Conservation (phyloP, 768 basidiomycete genomes). For the Mycena vitilis region DNA sequence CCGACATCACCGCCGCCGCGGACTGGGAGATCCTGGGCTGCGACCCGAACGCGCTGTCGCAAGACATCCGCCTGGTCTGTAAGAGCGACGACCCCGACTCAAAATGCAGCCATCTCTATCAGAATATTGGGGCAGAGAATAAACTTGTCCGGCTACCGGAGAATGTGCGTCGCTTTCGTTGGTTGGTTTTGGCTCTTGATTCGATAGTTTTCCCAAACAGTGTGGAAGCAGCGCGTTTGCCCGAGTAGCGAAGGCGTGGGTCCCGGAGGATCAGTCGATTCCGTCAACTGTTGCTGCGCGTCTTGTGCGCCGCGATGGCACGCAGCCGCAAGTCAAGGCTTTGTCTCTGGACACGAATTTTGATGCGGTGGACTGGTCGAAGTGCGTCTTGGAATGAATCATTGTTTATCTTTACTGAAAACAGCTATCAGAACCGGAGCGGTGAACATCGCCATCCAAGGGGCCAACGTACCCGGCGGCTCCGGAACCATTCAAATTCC, state of each 20-base stretch:
- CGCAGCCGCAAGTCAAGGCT: conserved; percentile 26
- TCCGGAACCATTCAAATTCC: conserved; percentile 19
- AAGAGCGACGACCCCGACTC: conserved; percentile 15
- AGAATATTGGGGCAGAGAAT: conserved; percentile 43
- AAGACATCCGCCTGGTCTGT: conserved; percentile 37
- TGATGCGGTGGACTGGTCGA: conserved; percentile 19
- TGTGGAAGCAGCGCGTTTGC: conserved; percentile 42
- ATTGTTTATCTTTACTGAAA: background rate
- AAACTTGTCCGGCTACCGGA: conserved; percentile 53
- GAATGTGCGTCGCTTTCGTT: conserved; percentile 38
- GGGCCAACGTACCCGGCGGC: conserved; percentile 26
- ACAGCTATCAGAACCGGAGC: conserved; percentile 16
- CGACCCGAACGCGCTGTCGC: conserved; percentile 35
- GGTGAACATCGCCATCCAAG: conserved; percentile 30
- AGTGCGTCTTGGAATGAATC: conserved; percentile 25
- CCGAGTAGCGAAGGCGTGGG: conserved; percentile 43
- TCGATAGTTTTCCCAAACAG: conserved; percentile 1
- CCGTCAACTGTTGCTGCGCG: conserved; percentile 23
- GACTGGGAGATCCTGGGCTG: conserved; percentile 55
- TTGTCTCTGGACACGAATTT: conserved; percentile 34
- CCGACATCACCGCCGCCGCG: conserved; percentile 54
- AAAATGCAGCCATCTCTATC: conserved; percentile 38
- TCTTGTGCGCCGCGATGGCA: conserved; percentile 26
- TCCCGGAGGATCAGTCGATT: conserved; percentile 31
- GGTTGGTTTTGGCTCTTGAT: background rate